A percentile compares a stretch with the other conserved stretches of the same genome.
These are phyloP conservation scores for Auriscalpium microsporum DNA, from an alignment of 768 basidiomycete species.

Conservation along the genomic window DNA sequence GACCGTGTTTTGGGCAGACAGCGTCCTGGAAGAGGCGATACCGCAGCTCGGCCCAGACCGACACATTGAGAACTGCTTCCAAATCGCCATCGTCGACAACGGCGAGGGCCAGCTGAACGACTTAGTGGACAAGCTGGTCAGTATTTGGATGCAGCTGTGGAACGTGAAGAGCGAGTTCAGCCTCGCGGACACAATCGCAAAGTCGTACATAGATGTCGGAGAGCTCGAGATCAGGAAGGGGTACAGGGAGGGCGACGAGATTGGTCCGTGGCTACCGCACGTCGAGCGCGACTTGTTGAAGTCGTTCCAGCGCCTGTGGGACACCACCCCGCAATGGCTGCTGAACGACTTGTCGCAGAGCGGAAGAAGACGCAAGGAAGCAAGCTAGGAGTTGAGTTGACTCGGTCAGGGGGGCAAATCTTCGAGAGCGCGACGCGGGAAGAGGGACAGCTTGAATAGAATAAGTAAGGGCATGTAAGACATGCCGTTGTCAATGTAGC, in stretches of 20 bases:
- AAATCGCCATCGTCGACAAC: slow-evolving; percentile 22
- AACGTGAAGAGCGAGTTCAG: slow-evolving; percentile 11
- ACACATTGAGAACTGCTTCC: slow-evolving; percentile 19
- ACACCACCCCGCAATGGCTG: not conserved
- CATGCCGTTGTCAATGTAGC: too few species aligned
- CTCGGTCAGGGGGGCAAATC: slow-evolving; percentile 7
- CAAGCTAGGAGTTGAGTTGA: not conserved
- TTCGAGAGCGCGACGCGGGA: too few species aligned
- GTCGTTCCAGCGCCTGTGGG: not conserved
- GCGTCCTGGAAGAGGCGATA: not conserved
- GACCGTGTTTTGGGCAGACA: not conserved
- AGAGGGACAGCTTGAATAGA: too few species aligned
- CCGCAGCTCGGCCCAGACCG: slow-evolving; percentile 11
- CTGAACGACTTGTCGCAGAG: not conserved
- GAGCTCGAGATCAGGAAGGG: not conserved
- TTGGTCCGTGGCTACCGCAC: not conserved
- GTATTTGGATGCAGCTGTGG: slow-evolving; percentile 23
- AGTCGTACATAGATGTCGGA: not conserved
- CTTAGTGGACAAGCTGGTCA: slow-evolving; percentile 21
- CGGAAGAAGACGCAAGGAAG: not conserved
- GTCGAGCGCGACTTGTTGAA: not conserved
- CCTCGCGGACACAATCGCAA: not conserved
- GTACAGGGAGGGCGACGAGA: not conserved
- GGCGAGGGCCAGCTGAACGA: slow-evolving; percentile 22
- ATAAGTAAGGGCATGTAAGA: too few species aligned